These are phyloP conservation scores for Harringtonia aguacate DNA, from an alignment of 2,329 filamentous ascomycete species.

Conservation along the genomic window DNA sequence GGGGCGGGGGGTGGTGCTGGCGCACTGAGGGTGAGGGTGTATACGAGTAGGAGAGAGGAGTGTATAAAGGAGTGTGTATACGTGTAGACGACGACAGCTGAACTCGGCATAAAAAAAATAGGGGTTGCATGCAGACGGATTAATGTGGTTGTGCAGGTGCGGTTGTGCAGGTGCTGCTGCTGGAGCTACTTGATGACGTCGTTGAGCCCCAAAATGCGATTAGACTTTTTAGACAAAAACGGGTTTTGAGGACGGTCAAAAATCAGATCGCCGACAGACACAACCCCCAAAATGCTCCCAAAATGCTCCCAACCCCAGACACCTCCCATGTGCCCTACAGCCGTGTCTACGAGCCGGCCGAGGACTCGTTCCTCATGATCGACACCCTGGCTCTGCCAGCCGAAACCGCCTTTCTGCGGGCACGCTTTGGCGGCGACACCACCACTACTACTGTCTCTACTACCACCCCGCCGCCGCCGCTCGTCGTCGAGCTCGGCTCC, in stretches of 20 bases:
- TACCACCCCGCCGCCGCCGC: too few relatives aligned
- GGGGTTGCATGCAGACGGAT: too few relatives aligned
- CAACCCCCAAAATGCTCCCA: not conserved
- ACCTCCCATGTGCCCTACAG: constrained; percentile 86
- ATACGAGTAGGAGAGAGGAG: not conserved
- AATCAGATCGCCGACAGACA: too few relatives aligned
- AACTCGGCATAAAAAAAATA: too few relatives aligned
- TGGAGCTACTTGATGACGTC: too few relatives aligned
- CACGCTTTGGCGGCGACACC: constrained; percentile 39
- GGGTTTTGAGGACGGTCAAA: too few relatives aligned
- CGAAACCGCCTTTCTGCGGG: constrained; percentile 58
- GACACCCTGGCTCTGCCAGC: constrained; percentile 70
- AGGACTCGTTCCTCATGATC: constrained; percentile 89
- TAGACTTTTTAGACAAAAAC: too few relatives aligned
- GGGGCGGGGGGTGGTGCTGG: constrained; percentile 49
- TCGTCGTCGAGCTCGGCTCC: constrained; percentile 76
- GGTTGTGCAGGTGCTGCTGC: too few relatives aligned
- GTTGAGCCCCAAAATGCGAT: too few relatives aligned
- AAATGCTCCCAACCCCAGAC: constrained; percentile 89
- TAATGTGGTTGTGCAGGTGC: too few relatives aligned
- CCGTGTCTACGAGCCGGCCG: constrained; percentile 86
- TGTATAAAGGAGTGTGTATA: not conserved
- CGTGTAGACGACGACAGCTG: too few relatives aligned
- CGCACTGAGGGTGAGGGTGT: constrained; percentile 28
- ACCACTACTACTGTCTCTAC: too few relatives aligned